Conservation (phyloP, 1,284 basidiomycete species). For the Irpex sp. region DNA sequence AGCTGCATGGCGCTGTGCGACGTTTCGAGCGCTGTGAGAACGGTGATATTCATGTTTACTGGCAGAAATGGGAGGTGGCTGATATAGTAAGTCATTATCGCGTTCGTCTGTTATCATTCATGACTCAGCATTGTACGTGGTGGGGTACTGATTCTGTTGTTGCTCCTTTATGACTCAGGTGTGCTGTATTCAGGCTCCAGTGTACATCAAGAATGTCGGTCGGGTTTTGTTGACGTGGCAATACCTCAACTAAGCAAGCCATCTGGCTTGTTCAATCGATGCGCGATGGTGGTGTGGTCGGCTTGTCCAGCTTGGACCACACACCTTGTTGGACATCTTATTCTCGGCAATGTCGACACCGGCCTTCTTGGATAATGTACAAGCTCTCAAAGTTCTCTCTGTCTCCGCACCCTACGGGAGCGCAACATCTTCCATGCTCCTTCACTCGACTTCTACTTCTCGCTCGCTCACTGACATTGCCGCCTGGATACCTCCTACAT, state of each 20-base stretch:
- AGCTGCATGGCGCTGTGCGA: slow-evolving; percentile 22
- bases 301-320: background rate
- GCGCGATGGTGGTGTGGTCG: background rate
- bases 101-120: background rate
- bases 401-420: background rate
- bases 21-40: slow-evolving; percentile 24
- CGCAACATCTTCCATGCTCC: background rate
- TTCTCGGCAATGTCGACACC: background rate
- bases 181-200: slow-evolving; percentile 25
- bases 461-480: background rate
- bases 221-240: slow-evolving; percentile 25
- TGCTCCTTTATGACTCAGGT: slow-evolving; percentile 14
- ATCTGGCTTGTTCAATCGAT: background rate
- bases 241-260: slow-evolving; percentile 17
- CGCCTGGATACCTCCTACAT: background rate
- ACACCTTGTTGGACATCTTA: background rate
- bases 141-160: background rate
- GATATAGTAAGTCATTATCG: slow-evolving; percentile 20
- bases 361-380: background rate
- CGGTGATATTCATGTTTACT: slow-evolving; percentile 25
- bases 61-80: slow-evolving; percentile 26
- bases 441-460: background rate
- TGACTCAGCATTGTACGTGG: background rate
- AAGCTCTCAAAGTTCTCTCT: background rate
- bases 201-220: slow-evolving; percentile 25